Percentiles rank a stretch among this genome's conserved stretches.
phyloP scores from a whole-genome alignment of 176 grass and related monocot species.

The Aegilops umbellulata region DNA sequence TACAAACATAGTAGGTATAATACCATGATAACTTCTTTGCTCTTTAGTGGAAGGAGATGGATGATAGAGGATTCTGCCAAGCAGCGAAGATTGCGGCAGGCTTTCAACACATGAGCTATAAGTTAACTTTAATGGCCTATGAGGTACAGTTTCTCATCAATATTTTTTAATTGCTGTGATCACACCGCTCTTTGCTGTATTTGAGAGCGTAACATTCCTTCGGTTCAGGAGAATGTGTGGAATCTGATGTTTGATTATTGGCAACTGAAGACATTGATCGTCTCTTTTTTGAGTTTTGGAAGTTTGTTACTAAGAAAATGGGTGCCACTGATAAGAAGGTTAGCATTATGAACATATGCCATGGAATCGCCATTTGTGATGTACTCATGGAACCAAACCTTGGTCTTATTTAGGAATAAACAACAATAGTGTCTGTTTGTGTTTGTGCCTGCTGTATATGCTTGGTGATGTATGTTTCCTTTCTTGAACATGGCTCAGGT shows the following conservation, averaged over 20 bases:
- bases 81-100: constrained; percentile 9
- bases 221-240: neutral
- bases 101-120: neutral
- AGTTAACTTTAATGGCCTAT: constrained; percentile 5
- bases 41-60: neutral
- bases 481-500: neutral
- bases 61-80: neutral
- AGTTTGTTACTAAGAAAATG: neutral
- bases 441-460: neutral
- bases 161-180: neutral
- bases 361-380: neutral
- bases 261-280: neutral
- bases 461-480: neutral
- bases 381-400: neutral
- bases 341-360: neutral
- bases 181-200: neutral
- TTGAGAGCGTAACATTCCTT: neutral
- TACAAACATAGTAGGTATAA: neutral
- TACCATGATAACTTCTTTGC: neutral
- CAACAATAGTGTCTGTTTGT: neutral
- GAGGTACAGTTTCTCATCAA: neutral
- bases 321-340: neutral
- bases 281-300: neutral
- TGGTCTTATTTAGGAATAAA: neutral
- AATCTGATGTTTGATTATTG: neutral